These are phyloP conservation scores for Blepharisma undulans DNA, from an alignment of 169 alveolate species.

Conservation along the genomic window DNA sequence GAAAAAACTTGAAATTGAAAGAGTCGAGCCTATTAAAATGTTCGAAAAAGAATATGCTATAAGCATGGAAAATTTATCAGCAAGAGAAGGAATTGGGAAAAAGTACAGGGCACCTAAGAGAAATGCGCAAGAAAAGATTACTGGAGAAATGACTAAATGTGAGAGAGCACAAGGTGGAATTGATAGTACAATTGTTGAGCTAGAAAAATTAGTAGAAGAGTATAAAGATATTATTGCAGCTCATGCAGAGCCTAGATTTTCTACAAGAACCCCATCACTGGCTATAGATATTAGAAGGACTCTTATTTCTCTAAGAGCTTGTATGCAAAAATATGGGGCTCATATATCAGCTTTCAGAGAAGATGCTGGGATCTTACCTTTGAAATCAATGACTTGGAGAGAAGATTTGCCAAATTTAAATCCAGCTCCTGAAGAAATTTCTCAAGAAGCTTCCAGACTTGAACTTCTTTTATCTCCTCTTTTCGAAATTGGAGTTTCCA, in stretches of 20 bases:
- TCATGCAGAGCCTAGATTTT: not conserved
- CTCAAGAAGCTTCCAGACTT: conserved; percentile 23
- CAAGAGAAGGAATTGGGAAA: conserved; percentile 88
- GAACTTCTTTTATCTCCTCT: conserved; percentile 38
- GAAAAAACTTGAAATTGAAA: conserved; percentile 55
- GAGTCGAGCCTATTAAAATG: conserved; percentile 62
- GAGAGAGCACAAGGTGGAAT: conserved; percentile 84
- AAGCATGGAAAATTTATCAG: conserved; percentile 78
- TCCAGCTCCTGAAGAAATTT: conserved; percentile 47
- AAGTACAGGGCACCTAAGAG: conserved; percentile 87
- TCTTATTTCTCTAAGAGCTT: not conserved
- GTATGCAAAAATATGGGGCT: conserved; percentile 24
- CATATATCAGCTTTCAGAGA: conserved; percentile 30
- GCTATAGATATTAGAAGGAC: not conserved
- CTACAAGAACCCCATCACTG: conserved; percentile 28
- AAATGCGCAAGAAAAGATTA: conserved; percentile 79
- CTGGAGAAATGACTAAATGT: conserved; percentile 88
- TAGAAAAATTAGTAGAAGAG: conserved; percentile 52
- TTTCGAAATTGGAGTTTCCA: conserved; percentile 11
- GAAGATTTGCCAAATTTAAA: conserved; percentile 60
- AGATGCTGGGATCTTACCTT: conserved; percentile 27
- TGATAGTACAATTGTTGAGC: conserved; percentile 48
- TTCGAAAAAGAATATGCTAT: conserved; percentile 77
- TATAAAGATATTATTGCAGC: conserved; percentile 59
- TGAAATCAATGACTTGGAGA: conserved; percentile 46